A percentile compares a stretch with the other conserved stretches of the same genome.
These are phyloP conservation scores for Verticillium zaregamsianum DNA, from an alignment of 2,329 filamentous ascomycete species.

Conservation along the genomic window DNA sequence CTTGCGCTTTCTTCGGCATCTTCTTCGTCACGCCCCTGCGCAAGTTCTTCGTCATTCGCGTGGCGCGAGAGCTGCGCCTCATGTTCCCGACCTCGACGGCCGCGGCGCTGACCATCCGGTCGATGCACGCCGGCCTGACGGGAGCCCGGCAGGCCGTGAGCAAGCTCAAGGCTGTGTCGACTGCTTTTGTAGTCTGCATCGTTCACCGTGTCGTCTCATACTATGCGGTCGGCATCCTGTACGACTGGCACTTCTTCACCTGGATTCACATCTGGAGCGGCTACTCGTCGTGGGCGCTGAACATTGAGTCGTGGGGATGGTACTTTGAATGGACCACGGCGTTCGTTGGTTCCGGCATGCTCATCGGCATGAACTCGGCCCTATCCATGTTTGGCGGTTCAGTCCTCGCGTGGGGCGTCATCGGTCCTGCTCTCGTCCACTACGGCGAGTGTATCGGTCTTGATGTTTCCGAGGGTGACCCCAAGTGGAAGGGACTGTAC, in stretches of 20 bases:
- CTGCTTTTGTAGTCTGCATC: slow-evolving; percentile 46
- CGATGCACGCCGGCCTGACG: slow-evolving; percentile 54
- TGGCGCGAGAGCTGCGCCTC: slow-evolving; percentile 54
- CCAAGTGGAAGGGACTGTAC: slow-evolving; percentile 23
- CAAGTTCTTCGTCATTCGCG: slow-evolving; percentile 66
- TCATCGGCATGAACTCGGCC: slow-evolving; percentile 49
- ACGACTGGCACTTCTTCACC: slow-evolving; percentile 52
- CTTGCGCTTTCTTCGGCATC: slow-evolving; percentile 59
- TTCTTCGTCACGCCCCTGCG: slow-evolving; percentile 60
- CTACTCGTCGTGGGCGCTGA: slow-evolving; percentile 44
- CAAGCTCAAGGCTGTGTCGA: slow-evolving; percentile 52
- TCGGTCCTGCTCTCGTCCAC: slow-evolving; percentile 40
- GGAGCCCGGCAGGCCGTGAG: slow-evolving; percentile 48
- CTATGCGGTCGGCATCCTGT: slow-evolving; percentile 56
- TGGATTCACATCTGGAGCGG: slow-evolving; percentile 52
- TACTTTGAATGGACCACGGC: slow-evolving; percentile 55
- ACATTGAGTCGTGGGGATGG: slow-evolving; percentile 59
- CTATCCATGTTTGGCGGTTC: slow-evolving; percentile 54
- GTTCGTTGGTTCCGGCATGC: slow-evolving; percentile 54
- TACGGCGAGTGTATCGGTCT: slow-evolving; percentile 50
- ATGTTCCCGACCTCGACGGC: slow-evolving; percentile 58
- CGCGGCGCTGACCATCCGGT: slow-evolving; percentile 57
- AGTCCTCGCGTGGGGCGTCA: slow-evolving; percentile 51
- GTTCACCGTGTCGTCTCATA: slow-evolving; percentile 52
- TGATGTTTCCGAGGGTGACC: slow-evolving; percentile 10